Conservation (phyloP, 2,329 filamentous ascomycete species). For the Colletotrichum echinochloae region DNA sequence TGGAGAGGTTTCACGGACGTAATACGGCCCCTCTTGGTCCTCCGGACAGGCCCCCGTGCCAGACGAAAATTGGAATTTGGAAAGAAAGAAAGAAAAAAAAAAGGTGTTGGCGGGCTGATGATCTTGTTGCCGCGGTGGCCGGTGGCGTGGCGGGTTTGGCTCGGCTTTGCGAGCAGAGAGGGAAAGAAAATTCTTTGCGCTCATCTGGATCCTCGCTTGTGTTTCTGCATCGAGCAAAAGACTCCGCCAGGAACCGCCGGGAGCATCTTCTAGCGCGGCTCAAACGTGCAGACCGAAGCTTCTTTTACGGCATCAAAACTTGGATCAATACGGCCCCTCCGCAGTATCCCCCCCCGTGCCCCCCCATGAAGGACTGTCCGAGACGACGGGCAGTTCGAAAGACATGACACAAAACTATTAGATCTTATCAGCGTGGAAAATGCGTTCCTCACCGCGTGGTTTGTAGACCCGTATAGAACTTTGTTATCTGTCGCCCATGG, state of each 20-base stretch:
- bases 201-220: constrained; percentile 33
- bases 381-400: constrained; percentile 1
- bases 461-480: constrained; percentile 1
- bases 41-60: constrained; percentile 9
- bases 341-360: too few species aligned
- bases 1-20: constrained; percentile 14
- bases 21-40: constrained; percentile 17
- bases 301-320: constrained; percentile 40
- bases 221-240: constrained; percentile 22
- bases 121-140: constrained; percentile 26
- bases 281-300: constrained; percentile 37
- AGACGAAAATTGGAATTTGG: too few species aligned
- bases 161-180: constrained; percentile 39
- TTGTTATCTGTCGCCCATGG: constrained; percentile 39
- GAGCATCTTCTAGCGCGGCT: constrained; percentile 35
- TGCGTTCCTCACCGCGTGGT: constrained; percentile 32
- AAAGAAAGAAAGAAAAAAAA: not conserved
- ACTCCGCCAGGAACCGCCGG: constrained; percentile 24
- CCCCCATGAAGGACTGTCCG: constrained; percentile 23
- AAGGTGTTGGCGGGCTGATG: not conserved
- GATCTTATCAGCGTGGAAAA: constrained; percentile 24
- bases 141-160: constrained; percentile 31
- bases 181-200: constrained; percentile 29
- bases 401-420: constrained; percentile 39
- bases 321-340: constrained; percentile 21